A percentile compares a stretch with the other conserved stretches of the same genome.
These are phyloP conservation scores for Xylaria digitata DNA, from an alignment of 2,329 filamentous ascomycete species.

Conservation along the genomic window DNA sequence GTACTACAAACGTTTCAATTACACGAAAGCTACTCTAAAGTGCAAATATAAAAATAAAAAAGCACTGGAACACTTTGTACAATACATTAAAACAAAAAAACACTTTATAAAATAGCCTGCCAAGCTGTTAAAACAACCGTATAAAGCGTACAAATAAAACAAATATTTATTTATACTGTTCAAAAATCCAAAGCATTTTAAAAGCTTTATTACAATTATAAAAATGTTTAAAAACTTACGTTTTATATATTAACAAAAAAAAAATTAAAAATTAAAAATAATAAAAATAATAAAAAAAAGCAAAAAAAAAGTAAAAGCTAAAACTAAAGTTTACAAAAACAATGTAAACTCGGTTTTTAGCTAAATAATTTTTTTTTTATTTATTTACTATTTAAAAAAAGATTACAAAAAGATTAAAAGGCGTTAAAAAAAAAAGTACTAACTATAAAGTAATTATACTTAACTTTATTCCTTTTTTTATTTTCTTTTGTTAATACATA, in stretches of 20 bases:
- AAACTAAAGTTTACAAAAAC: neutral
- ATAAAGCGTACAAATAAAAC: neutral
- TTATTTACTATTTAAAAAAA: too few relatives aligned
- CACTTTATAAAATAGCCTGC: neutral
- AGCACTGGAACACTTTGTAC: neutral
- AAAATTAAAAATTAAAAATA: neutral
- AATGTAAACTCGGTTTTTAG: neutral
- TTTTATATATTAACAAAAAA: neutral
- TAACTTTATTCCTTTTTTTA: too few relatives aligned
- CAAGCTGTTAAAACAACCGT: neutral
- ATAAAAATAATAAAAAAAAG: neutral
- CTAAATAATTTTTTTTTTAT: neutral
- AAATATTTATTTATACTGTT: neutral
- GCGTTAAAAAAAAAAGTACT: too few relatives aligned
- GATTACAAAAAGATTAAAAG: too few relatives aligned
- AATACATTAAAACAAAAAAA: neutral
- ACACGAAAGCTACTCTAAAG: neutral
- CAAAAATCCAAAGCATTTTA: neutral
- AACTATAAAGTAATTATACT: too few relatives aligned
- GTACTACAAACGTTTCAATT: neutral
- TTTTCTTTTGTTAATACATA: too few relatives aligned
- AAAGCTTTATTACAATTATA: neutral
- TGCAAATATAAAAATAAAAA: neutral
- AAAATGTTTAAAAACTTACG: neutral
- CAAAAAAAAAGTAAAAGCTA: neutral